Conservation (phyloP, 2,329 filamentous ascomycete genomes). For the Gnomoniopsis smithogilvyi region DNA sequence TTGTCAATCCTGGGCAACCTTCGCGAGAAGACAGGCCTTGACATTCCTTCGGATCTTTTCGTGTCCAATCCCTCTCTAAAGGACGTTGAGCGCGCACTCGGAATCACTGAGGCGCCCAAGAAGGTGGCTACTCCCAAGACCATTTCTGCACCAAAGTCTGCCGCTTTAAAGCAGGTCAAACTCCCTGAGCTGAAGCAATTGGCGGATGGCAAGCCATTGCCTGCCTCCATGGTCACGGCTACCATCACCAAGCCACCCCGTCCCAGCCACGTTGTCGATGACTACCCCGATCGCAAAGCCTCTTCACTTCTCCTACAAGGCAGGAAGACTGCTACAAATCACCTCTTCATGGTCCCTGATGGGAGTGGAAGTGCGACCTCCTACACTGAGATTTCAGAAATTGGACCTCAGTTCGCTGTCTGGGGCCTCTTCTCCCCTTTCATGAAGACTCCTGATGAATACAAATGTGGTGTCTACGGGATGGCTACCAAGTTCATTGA, state of each 20-base stretch:
- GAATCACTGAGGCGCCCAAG: constrained; percentile 42
- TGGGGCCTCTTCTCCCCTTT: constrained; percentile 66
- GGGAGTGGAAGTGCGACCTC: constrained; percentile 63
- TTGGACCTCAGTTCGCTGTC: constrained; percentile 43
- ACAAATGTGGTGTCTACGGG: constrained; percentile 62
- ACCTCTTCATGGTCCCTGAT: constrained; percentile 54
- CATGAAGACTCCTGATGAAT: constrained; percentile 66
- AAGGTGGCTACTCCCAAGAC: constrained; percentile 24
- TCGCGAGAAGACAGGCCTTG: constrained; percentile 50
- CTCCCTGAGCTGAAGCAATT: constrained; percentile 9
- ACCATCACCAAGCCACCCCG: constrained; percentile 42
- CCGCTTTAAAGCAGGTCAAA: constrained; percentile 29
- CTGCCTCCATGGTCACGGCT: constrained; percentile 29
- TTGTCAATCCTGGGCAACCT: constrained; percentile 53
- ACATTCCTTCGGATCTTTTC: constrained; percentile 58
- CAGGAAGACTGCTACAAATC: constrained; percentile 43
- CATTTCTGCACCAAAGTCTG: constrained; percentile 18
- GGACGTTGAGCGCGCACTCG: constrained; percentile 63
- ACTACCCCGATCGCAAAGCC: constrained; percentile 49
- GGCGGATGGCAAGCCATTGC: constrained; percentile 21
- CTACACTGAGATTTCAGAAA: constrained; percentile 58
- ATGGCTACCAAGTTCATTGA: constrained; percentile 63
- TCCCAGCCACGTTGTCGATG: constrained; percentile 35
- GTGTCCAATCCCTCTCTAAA: constrained; percentile 59
- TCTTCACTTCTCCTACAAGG: constrained; percentile 47